A percentile compares a stretch with the other conserved stretches of the same genome.
These are phyloP conservation scores for Xylaria longipes DNA, from an alignment of 495 filamentous ascomycete genomes.

Conservation along the genomic window DNA sequence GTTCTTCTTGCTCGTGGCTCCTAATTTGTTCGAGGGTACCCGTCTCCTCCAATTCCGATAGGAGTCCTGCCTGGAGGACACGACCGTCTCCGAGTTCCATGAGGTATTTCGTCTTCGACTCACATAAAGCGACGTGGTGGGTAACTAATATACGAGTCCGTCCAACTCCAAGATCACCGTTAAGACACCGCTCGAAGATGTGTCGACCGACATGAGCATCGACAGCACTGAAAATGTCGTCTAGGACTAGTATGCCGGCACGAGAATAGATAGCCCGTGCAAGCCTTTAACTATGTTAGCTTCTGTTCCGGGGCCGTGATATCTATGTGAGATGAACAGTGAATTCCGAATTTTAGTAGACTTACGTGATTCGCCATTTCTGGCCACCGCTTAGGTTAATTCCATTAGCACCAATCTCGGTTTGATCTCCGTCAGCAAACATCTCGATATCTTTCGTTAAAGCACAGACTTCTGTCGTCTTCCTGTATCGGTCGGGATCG, in stretches of 20 bases:
- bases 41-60: conserved; percentile 62
- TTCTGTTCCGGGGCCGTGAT: neutral
- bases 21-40: conserved; percentile 66
- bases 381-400: conserved; percentile 87
- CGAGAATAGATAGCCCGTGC: conserved; percentile 81
- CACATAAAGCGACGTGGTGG: conserved; percentile 77
- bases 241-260: conserved; percentile 78
- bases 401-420: conserved; percentile 82
- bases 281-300: conserved; percentile 45
- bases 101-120: conserved; percentile 71
- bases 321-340: neutral
- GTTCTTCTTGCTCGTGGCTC: conserved; percentile 56
- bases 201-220: conserved; percentile 78
- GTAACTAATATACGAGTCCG: conserved; percentile 82
- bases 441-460: conserved; percentile 76
- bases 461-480: conserved; percentile 72
- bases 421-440: conserved; percentile 74
- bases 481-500: conserved; percentile 66
- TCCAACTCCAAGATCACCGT: conserved; percentile 68
- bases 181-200: conserved; percentile 76
- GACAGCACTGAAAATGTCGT: conserved; percentile 84
- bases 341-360: neutral
- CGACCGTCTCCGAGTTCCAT: conserved; percentile 73
- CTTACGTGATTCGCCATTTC: conserved; percentile 73
- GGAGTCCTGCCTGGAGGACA: conserved; percentile 64